phyloP scores from a whole-genome alignment of 371 early-diverging fungal species.

The Coemansia sp. region DNA sequence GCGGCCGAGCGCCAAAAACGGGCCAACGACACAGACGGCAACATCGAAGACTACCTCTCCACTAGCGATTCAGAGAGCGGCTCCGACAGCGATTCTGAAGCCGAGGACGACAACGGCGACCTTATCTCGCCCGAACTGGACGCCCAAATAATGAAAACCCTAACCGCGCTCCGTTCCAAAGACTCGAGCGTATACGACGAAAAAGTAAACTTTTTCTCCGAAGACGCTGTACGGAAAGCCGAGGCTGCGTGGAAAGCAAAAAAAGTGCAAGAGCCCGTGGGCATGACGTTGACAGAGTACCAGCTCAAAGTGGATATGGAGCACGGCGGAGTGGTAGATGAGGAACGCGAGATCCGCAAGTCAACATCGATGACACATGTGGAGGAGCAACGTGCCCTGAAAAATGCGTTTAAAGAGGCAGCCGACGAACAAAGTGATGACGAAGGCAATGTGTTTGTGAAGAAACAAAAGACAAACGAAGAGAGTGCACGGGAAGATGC shows the following conservation, averaged over 20 bases:
- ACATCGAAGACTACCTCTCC: constrained; percentile 38
- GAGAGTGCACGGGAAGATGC: constrained; percentile 77
- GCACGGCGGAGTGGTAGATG: constrained; percentile 70
- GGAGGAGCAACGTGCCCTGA: constrained; percentile 82
- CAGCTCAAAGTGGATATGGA: constrained; percentile 72
- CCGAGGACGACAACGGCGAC: constrained; percentile 87
- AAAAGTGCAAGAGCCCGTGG: constrained; percentile 53
- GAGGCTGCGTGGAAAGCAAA: constrained; percentile 64
- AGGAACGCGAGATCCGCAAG: constrained; percentile 52
- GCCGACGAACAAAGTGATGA: constrained; percentile 61
- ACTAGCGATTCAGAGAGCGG: background rate
- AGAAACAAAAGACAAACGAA: constrained; percentile 68
- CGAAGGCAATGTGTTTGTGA: constrained; percentile 62
- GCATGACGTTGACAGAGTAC: constrained; percentile 70
- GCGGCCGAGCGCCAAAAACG: constrained; percentile 43
- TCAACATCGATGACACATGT: constrained; percentile 61
- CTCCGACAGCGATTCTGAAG: constrained; percentile 40
- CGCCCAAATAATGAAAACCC: constrained; percentile 87
- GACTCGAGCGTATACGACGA: constrained; percentile 84
- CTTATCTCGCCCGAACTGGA: constrained; percentile 86
- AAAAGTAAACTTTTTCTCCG: constrained; percentile 66
- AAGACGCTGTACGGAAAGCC: constrained; percentile 63
- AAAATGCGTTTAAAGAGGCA: constrained; percentile 64
- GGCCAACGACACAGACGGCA: constrained; percentile 38
- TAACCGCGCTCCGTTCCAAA: constrained; percentile 72